Percentiles rank a stretch among this genome's conserved stretches.
Evolutionary conservation across 306 rosid genomes (phyloP).

Genomic region (Cyamopsis tetragonoloba): DNA sequence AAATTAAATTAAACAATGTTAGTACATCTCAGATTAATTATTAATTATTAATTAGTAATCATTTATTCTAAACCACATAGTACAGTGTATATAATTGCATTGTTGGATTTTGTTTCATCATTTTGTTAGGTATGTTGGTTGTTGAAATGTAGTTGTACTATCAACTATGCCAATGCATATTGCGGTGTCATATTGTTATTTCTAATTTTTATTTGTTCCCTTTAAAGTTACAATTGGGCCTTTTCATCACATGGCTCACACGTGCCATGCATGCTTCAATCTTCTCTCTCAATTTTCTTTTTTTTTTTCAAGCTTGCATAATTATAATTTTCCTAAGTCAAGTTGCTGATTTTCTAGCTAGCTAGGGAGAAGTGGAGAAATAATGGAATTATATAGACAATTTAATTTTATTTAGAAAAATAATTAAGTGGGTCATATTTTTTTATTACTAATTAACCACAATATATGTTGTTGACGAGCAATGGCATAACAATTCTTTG

Average conservation of each 20-base stretch:
- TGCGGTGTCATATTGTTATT: conserved; percentile 29
- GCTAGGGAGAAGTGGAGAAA: background rate
- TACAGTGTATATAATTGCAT: conserved; percentile 28
- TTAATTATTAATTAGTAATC: too few relatives aligned
- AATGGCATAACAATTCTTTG: conserved; percentile 8
- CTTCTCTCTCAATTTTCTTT: conserved; percentile 18
- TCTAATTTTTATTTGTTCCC: conserved; percentile 53
- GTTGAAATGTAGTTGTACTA: conserved; percentile 62
- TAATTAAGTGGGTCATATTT: conserved; percentile 5
- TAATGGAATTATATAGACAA: background rate
- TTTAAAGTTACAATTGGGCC: conserved; percentile 56
- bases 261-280: conserved; percentile 41
- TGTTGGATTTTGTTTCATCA: conserved; percentile 40
- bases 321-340: background rate
- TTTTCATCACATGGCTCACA: conserved; percentile 57
- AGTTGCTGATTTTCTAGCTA: conserved; percentile 7
- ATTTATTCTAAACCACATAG: conserved; percentile 18
- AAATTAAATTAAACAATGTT: conserved; percentile 16
- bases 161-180: conserved; percentile 24
- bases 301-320: background rate
- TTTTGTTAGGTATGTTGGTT: conserved; percentile 57
- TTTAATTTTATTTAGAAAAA: conserved; percentile 8
- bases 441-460: background rate
- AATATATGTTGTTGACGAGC: conserved; percentile 2
- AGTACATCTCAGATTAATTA: conserved; percentile 19